A percentile compares a stretch with the other conserved stretches of the same genome.
These are phyloP conservation scores for Globisporangium iwayamae DNA, from an alignment of 352 stramenopile species.

Conservation along the genomic window DNA sequence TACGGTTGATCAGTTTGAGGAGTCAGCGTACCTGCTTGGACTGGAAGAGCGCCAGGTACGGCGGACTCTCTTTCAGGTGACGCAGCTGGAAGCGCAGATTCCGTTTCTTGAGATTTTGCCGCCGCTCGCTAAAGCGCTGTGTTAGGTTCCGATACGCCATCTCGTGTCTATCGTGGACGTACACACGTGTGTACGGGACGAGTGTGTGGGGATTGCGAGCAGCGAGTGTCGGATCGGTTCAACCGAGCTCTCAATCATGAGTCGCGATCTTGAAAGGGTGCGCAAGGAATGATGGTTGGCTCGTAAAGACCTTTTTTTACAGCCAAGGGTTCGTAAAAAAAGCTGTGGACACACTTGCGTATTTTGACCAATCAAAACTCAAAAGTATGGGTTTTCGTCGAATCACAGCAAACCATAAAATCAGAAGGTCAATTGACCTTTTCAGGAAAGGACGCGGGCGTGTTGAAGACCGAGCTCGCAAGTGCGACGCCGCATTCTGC, in stretches of 20 bases:
- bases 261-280: constrained; percentile 47
- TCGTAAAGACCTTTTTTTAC: constrained; percentile 3
- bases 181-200: background rate
- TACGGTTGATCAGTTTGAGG: too few species aligned
- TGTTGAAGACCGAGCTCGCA: background rate
- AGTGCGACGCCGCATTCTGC: background rate
- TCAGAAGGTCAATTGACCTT: too few species aligned
- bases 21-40: constrained; percentile 39
- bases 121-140: constrained; percentile 35
- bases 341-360: background rate
- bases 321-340: background rate
- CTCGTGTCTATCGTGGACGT: background rate
- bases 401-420: background rate
- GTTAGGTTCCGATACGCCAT: constrained; percentile 73
- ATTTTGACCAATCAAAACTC: background rate
- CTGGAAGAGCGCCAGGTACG: constrained; percentile 46
- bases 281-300: constrained; percentile 7
- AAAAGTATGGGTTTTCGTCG: background rate
- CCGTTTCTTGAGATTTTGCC: constrained; percentile 44
- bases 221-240: background rate
- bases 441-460: background rate
- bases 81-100: constrained; percentile 60
- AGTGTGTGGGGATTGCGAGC: background rate
- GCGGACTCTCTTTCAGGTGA: constrained; percentile 33
- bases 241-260: background rate